Conservation (phyloP, 1,284 basidiomycete genomes). For the Hypsizygus ulmarius region DNA sequence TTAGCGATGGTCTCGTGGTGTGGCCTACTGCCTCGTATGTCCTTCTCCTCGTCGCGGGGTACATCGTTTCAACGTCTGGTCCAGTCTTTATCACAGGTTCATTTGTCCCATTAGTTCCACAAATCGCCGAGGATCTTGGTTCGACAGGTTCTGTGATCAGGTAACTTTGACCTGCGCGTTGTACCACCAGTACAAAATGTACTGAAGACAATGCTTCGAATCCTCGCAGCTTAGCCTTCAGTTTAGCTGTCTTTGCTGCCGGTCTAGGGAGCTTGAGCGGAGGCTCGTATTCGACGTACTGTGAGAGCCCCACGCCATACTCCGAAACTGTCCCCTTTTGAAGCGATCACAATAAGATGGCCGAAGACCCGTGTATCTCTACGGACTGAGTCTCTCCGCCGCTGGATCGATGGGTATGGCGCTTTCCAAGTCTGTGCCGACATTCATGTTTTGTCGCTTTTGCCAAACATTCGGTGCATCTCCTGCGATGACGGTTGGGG, state of each 20-base stretch:
- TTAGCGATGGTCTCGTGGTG: slow-evolving; percentile 1
- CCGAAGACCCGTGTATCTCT: slow-evolving; percentile 52
- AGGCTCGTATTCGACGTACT: slow-evolving; percentile 53
- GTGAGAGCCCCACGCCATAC: slow-evolving; percentile 28
- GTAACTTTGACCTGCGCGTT: not conserved
- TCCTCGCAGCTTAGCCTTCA: too few relatives aligned
- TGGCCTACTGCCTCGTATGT: slow-evolving; percentile 1
- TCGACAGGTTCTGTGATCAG: not conserved
- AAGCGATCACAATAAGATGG: slow-evolving; percentile 38
- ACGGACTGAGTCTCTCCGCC: slow-evolving; percentile 50
- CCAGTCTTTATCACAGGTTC: slow-evolving; percentile 4
- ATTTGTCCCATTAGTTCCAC: slow-evolving; percentile 1
- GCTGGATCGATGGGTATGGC: slow-evolving; percentile 56
- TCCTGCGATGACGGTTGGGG: slow-evolving; percentile 48
- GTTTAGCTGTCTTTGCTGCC: slow-evolving; percentile 25
- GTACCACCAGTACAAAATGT: too few relatives aligned
- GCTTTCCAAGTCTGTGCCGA: slow-evolving; percentile 36
- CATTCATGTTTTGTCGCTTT: slow-evolving; percentile 53
- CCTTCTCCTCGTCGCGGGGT: too few relatives aligned
- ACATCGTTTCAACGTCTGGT: not conserved
- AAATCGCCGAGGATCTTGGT: slow-evolving; percentile 1
- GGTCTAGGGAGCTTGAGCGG: slow-evolving; percentile 48
- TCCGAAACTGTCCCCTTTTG: not conserved
- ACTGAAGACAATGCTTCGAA: too few relatives aligned
- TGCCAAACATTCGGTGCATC: slow-evolving; percentile 54